Evolutionary conservation across 352 stramenopile genomes (phyloP).

Genomic region (Pythium scleroteichum): DNA sequence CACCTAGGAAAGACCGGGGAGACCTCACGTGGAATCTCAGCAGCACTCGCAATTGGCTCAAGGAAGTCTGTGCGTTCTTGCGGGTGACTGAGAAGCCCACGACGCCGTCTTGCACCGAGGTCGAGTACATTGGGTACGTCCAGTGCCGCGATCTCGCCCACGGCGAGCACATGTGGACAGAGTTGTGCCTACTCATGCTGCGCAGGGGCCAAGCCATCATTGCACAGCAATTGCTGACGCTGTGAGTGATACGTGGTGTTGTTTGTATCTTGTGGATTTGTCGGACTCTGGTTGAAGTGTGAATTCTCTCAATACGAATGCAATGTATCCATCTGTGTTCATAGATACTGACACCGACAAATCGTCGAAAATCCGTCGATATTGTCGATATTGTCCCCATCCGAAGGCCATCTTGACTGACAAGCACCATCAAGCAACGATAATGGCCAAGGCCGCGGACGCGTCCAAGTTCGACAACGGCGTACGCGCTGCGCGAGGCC

Average conservation of each 20-base stretch:
- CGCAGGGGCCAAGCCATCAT: conserved; percentile 15
- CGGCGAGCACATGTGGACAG: conserved; percentile 24
- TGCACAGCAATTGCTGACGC: conserved; percentile 1
- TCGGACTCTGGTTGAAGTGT: no score
- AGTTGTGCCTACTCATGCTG: conserved; percentile 22
- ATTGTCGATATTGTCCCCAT: no score
- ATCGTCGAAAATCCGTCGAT: no score
- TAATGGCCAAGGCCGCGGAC: conserved; percentile 5
- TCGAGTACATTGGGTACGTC: conserved; percentile 27
- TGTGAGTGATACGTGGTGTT: no score
- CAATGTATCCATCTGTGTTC: no score
- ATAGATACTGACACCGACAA: no score
- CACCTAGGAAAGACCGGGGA: neutral
- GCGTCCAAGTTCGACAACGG: conserved; percentile 27
- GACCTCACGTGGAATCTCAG: neutral
- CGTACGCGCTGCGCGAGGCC: conserved; percentile 3
- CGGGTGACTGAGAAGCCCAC: conserved; percentile 14
- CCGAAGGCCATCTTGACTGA: no score
- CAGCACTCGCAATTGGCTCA: conserved; percentile 10
- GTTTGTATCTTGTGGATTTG: no score
- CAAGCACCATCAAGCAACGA: neutral
- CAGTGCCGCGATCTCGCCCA: conserved; percentile 1
- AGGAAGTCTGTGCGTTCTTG: conserved; percentile 17
- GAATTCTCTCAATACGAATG: no score
- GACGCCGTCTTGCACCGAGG: neutral